Base-by-base conservation (phyloP, 1,139 yeast genomes). In the Hyphopichia burtonii region DNA sequence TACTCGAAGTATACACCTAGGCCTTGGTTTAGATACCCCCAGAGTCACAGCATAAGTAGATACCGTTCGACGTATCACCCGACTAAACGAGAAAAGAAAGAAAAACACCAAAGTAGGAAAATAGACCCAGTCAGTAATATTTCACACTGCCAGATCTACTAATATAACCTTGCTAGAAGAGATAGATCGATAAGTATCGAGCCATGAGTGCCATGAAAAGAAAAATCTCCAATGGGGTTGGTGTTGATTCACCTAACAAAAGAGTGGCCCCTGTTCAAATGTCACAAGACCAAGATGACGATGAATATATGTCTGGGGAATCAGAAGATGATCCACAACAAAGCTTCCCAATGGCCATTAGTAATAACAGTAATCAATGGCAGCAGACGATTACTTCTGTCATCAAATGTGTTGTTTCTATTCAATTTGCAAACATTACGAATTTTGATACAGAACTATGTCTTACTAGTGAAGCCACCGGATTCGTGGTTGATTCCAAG, bases 381-480 rank as follows among this genome's bases (percentile, higher is more conserved):
- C 93, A 86, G 56, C 71, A 72, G 32, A 87, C 96, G 2, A 88
- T 91, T 41, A 82, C 89, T 41, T 76, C 77, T 42, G 96, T 89
- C 3, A 96, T 91, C 30, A 80, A 83, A 52, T 78, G 90, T 7
- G 96, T 91, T 15, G 97, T 91, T 1, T 86, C 96, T 1, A 83
- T 91, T 43, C 96, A 89, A 61, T 90, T 90, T 56, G 78, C 95
- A 14, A 94, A 86, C 59, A 89, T 88, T n/a, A 80, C 83, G 15
- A 82, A 84, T 47, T 90, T 90, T 56, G 98, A 91, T 57, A 85
- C 95, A 31, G 98, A 91, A 54, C 66, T 82, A 2, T 83, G 96
- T 1, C 65, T 85, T 32, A 90, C 86, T 17, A 83, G 94, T 47
- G 96, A 90, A 60, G 97, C 97, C 15, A 88, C 96, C 1, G 98